Conservation (phyloP, 2,329 filamentous ascomycete species). For the Talaromyces sp. region DNA sequence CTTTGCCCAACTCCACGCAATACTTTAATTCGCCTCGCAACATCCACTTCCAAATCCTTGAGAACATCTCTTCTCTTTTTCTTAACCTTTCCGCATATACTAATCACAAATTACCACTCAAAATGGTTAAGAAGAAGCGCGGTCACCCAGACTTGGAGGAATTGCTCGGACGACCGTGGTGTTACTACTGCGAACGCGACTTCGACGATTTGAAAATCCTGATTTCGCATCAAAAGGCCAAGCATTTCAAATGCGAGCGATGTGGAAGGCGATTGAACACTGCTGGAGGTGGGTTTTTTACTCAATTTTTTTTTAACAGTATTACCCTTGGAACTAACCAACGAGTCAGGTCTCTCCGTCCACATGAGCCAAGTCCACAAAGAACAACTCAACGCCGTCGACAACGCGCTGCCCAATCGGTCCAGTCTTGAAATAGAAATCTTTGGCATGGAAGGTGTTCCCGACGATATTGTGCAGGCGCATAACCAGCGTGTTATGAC, state of each 20-base stretch:
- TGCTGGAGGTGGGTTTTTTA: conserved; percentile 66
- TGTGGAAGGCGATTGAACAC: conserved; percentile 87
- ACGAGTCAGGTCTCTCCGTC: conserved; percentile 69
- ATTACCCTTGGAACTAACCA: neutral
- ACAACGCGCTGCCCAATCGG: conserved; percentile 85
- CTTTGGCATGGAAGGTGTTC: conserved; percentile 96
- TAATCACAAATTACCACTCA: neutral
- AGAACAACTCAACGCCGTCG: conserved; percentile 77
- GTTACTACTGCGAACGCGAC: conserved; percentile 99
- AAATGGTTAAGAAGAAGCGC: conserved; percentile 69
- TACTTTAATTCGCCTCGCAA: neutral
- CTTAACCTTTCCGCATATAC: neutral
- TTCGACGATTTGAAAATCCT: conserved; percentile 97
- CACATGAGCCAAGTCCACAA: conserved; percentile 99
- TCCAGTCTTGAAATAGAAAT: conserved; percentile 87
- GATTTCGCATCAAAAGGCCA: conserved; percentile 96
- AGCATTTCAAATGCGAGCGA: conserved; percentile 95
- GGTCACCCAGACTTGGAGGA: conserved; percentile 82
- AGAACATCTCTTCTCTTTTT: neutral
- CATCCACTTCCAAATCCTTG: neutral
- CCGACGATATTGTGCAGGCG: conserved; percentile 72
- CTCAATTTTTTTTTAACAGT: neutral
- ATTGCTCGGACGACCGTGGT: conserved; percentile 82
- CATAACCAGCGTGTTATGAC: conserved; percentile 83
- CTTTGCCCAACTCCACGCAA: neutral